Conservation (phyloP, 2,329 filamentous ascomycete genomes). For the Zasmidium cellare region DNA sequence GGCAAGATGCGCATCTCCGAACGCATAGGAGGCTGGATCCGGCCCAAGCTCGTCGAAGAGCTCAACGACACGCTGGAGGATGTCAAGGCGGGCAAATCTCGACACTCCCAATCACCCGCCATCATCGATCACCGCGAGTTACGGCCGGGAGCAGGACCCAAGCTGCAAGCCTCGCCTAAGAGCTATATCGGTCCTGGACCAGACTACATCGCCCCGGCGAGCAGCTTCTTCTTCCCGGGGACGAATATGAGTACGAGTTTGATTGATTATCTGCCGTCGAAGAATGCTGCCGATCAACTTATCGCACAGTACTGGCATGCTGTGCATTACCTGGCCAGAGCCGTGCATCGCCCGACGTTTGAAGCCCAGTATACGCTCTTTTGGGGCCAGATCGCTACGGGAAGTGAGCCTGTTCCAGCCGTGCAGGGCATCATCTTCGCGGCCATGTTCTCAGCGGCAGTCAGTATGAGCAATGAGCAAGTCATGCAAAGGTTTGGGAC, state of each 20-base stretch:
- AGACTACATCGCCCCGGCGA: constrained; percentile 67
- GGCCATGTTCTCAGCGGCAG: constrained; percentile 66
- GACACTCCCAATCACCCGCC: constrained; percentile 16
- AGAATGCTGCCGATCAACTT: constrained; percentile 59
- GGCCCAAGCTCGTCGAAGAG: constrained; percentile 70
- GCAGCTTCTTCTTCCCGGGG: constrained; percentile 65
- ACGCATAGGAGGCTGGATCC: constrained; percentile 69
- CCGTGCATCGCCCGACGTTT: constrained; percentile 67
- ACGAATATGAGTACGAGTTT: constrained; percentile 51
- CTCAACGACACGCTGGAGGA: constrained; percentile 44
- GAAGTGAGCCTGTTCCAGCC: constrained; percentile 63
- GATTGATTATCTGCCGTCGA: constrained; percentile 62
- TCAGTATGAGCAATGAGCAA: constrained; percentile 62
- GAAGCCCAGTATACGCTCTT: constrained; percentile 65
- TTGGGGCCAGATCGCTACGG: constrained; percentile 61
- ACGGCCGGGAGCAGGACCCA: constrained; percentile 15
- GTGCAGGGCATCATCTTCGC: constrained; percentile 70
- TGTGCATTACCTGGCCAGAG: constrained; percentile 68
- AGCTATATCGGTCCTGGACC: constrained; percentile 63
- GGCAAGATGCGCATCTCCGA: constrained; percentile 74
- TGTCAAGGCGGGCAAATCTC: constrained; percentile 29
- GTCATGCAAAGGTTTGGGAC: constrained; percentile 57
- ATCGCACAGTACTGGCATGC: constrained; percentile 66
- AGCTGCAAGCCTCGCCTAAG: constrained; percentile 32
- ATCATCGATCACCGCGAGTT: constrained; percentile 21